A percentile compares a stretch with the other conserved stretches of the same genome.
Evolutionary conservation across 1,284 basidiomycete genomes (phyloP).

Genomic region (Xerocomus nothofagi): DNA sequence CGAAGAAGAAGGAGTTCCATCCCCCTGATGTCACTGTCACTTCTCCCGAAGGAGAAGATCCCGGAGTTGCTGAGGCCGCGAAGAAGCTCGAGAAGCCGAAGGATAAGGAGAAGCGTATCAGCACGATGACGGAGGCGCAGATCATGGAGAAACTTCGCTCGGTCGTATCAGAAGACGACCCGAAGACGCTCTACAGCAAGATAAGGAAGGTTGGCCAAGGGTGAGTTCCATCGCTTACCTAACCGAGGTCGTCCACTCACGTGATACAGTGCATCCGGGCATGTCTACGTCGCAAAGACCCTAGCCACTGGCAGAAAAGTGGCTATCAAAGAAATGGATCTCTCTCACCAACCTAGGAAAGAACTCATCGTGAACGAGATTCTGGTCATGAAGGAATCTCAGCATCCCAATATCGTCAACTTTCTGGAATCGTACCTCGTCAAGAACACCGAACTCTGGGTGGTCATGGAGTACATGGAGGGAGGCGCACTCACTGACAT

Average conservation of each 20-base stretch:
- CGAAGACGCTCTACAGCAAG: constrained; percentile 90
- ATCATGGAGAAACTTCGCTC: constrained; percentile 97
- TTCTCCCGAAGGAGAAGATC: constrained; percentile 41
- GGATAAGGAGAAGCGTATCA: constrained; percentile 85
- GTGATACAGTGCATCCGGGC: constrained; percentile 87
- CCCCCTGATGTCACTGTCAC: constrained; percentile 44
- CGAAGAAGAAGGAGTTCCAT: constrained; percentile 55
- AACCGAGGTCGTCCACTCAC: constrained; percentile 6
- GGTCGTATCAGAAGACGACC: constrained; percentile 87
- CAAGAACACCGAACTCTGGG: constrained; percentile 94
- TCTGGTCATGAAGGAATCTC: constrained; percentile 97
- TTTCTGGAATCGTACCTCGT: constrained; percentile 93
- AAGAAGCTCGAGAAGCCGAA: constrained; percentile 50
- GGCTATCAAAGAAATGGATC: constrained; percentile 99
- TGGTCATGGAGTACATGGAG: constrained; percentile 99
- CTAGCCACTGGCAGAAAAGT: constrained; percentile 88
- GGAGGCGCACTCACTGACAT: constrained; percentile 97
- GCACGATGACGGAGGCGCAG: constrained; percentile 95
- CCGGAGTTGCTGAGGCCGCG: constrained; percentile 71
- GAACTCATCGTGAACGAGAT: constrained; percentile 99
- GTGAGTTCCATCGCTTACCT: constrained; percentile 42
- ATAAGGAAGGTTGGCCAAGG: constrained; percentile 99
- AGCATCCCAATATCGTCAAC: constrained; percentile 99
- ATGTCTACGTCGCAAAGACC: constrained; percentile 98
- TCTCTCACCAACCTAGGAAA: constrained; percentile 93